Evolutionary conservation across 306 rosid species (phyloP).

Genomic region (Fagus crenata): DNA sequence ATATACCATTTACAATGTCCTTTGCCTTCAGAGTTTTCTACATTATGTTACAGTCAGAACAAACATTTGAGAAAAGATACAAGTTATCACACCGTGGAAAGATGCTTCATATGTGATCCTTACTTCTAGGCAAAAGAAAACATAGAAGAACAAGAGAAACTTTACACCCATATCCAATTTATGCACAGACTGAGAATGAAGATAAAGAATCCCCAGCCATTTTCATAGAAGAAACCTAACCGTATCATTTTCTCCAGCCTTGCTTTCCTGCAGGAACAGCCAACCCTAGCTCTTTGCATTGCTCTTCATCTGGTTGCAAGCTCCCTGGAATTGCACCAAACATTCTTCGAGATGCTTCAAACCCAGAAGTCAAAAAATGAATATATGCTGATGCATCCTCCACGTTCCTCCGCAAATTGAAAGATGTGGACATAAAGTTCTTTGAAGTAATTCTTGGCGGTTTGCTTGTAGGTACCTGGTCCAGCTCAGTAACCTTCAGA

Average conservation of each 20-base stretch:
- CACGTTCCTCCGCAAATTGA: slow-evolving; percentile 37
- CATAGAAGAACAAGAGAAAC: background rate
- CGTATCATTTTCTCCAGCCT: slow-evolving; percentile 35
- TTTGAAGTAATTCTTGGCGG: slow-evolving; percentile 40
- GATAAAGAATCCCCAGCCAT: slow-evolving; percentile 12
- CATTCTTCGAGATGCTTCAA: slow-evolving; percentile 63
- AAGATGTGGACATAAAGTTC: slow-evolving; percentile 52
- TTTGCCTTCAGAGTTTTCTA: background rate
- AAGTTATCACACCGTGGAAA: background rate
- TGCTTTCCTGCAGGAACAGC: slow-evolving; percentile 31
- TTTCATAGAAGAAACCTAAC: background rate
- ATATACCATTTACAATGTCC: background rate
- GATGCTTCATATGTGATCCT: background rate
- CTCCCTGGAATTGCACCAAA: slow-evolving; percentile 88
- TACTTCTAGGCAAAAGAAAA: background rate
- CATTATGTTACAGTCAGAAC: background rate
- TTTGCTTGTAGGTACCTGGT: slow-evolving; percentile 34
- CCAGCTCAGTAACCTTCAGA: slow-evolving; percentile 54
- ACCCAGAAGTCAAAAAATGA: slow-evolving; percentile 73
- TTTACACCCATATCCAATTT: background rate
- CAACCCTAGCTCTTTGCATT: slow-evolving; percentile 72
- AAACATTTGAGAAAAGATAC: slow-evolving; percentile 2
- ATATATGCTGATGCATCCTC: slow-evolving; percentile 70
- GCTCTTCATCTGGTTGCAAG: slow-evolving; percentile 81
- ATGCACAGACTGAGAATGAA: background rate